phyloP scores from a whole-genome alignment of 176 grass and related monocot species.

The Ananas comosus region DNA sequence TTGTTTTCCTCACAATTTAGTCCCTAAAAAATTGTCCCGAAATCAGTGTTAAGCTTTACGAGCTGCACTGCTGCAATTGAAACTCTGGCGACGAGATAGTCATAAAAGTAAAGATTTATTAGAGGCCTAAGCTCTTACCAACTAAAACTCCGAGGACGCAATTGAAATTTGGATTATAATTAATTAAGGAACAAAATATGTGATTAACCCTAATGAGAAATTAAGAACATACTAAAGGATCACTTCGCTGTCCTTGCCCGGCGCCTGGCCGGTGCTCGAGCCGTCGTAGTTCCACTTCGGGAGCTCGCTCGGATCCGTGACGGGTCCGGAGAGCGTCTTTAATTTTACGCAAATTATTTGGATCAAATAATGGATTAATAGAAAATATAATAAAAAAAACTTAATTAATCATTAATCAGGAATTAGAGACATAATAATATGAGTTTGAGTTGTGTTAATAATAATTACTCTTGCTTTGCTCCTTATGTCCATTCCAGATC shows the following conservation, averaged over 20 bases:
- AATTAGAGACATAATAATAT: neutral
- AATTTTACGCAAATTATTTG: neutral
- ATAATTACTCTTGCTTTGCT: slow-evolving; percentile 87
- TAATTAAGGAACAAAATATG: no score
- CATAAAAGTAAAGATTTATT: no score
- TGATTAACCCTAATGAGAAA: neutral
- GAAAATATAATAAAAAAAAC: neutral
- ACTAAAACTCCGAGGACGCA: no score
- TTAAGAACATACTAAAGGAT: slow-evolving; percentile 68
- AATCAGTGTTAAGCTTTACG: no score
- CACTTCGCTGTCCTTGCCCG: slow-evolving; percentile 96
- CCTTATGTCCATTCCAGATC: slow-evolving; percentile 76
- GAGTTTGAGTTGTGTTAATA: neutral
- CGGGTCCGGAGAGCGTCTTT: slow-evolving; percentile 63
- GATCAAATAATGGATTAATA: neutral
- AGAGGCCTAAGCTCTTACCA: no score
- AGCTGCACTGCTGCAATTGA: no score
- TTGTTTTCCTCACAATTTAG: no score
- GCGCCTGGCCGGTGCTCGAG: slow-evolving; percentile 88
- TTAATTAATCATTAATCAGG: neutral
- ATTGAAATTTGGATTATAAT: no score
- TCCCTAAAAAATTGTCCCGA: no score
- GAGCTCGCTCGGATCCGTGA: slow-evolving; percentile 55
- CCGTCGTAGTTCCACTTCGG: slow-evolving; percentile 97
- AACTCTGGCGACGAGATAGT: no score